Percentiles rank a stretch among this genome's conserved stretches.
These are phyloP conservation scores for Clonostachys byssicola DNA, from an alignment of 2,329 filamentous ascomycete species.

Conservation along the genomic window DNA sequence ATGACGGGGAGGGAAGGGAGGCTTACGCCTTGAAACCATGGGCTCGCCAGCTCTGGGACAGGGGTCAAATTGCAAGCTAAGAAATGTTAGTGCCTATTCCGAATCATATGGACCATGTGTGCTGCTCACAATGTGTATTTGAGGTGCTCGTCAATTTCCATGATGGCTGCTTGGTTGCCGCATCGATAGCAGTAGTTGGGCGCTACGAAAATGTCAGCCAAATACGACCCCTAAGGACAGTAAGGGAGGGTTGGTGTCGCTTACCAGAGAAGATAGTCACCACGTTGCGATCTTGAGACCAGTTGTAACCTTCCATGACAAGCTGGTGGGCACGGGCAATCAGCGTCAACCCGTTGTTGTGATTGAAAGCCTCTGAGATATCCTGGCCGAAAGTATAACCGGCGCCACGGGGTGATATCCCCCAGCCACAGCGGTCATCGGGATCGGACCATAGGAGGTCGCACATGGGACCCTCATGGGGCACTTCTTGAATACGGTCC, in stretches of 20 bases:
- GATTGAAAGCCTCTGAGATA: constrained; percentile 98
- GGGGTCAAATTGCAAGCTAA: constrained; percentile 96
- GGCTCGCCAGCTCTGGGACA: constrained; percentile 96
- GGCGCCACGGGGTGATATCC: constrained; percentile 89
- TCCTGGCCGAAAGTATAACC: constrained; percentile 96
- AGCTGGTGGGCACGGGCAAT: constrained; percentile 96
- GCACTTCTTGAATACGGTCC: constrained; percentile 96
- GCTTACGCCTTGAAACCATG: constrained; percentile 89
- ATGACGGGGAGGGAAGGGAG: not conserved
- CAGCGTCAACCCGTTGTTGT: constrained; percentile 95
- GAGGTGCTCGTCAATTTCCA: constrained; percentile 99
- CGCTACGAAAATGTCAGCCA: constrained; percentile 37
- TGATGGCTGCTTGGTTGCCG: constrained; percentile 99
- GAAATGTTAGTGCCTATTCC: not conserved
- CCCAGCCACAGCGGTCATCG: constrained; percentile 94
- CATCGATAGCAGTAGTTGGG: constrained; percentile 98
- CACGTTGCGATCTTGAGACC: constrained; percentile 97
- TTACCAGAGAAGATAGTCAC: constrained; percentile 97
- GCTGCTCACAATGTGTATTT: constrained; percentile 96
- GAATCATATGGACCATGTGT: not conserved
- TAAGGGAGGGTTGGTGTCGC: constrained; percentile 14
- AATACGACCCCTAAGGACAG: not conserved
- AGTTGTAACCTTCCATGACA: constrained; percentile 99
- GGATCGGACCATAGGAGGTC: constrained; percentile 98
- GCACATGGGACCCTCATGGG: constrained; percentile 97